A percentile compares a stretch with the other conserved stretches of the same genome.
Evolutionary conservation across 345 rosid genomes (phyloP).

Genomic region (Atalantia buxifolia): DNA sequence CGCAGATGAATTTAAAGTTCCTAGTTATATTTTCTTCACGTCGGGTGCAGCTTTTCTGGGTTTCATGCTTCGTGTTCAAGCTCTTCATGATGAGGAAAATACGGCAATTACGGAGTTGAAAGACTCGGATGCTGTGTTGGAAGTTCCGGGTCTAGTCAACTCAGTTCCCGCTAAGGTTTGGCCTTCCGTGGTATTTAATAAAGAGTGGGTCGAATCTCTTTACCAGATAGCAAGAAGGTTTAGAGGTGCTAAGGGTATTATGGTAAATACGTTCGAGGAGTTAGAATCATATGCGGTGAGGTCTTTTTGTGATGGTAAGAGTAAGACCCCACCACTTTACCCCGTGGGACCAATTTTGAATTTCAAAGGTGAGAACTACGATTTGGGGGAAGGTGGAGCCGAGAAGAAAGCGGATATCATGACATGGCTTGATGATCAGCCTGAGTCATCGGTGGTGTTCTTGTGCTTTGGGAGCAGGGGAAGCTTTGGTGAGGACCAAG

Average conservation of each 20-base stretch:
- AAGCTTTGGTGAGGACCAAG: constrained; percentile 41
- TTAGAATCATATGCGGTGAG: constrained; percentile 38
- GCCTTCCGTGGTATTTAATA: constrained; percentile 11
- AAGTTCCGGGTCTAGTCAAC: constrained; percentile 27
- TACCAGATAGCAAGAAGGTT: constrained; percentile 4
- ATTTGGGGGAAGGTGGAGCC: background rate
- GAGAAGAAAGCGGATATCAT: constrained; percentile 16
- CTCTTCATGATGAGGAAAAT: constrained; percentile 20
- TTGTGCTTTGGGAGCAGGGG: constrained; percentile 72
- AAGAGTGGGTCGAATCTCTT: background rate
- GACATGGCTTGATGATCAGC: constrained; percentile 58
- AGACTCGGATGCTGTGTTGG: constrained; percentile 32
- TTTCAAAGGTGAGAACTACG: constrained; percentile 13
- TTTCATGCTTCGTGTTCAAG: constrained; percentile 14
- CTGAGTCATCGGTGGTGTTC: constrained; percentile 46
- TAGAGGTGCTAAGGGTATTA: constrained; percentile 33
- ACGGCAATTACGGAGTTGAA: constrained; percentile 22
- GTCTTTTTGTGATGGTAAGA: constrained; percentile 6
- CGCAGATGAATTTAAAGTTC: constrained; percentile 39
- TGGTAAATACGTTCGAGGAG: constrained; percentile 46
- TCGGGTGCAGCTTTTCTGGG: constrained; percentile 40
- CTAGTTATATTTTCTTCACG: constrained; percentile 47
- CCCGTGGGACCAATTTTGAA: constrained; percentile 52
- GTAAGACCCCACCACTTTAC: constrained; percentile 30
- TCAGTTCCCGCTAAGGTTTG: constrained; percentile 37